Conservation (phyloP, 2,329 filamentous ascomycete species). For the Sclerotiophoma versabilis region DNA sequence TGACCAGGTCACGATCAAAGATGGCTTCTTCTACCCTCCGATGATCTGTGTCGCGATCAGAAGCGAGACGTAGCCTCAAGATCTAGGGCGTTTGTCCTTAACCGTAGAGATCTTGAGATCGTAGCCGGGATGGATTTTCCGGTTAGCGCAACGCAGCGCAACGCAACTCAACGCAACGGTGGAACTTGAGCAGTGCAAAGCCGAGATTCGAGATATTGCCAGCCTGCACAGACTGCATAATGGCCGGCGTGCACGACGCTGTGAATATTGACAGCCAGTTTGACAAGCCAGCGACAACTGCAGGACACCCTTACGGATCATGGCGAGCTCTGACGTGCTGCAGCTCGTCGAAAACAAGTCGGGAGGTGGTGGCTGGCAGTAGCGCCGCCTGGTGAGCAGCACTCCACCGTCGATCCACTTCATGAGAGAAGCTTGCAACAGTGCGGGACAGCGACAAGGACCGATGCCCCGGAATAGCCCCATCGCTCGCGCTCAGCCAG, state of each 20-base stretch:
- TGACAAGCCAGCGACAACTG: neutral
- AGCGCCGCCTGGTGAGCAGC: slow-evolving; percentile 9
- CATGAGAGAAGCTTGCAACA: slow-evolving; percentile 16
- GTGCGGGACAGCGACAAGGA: slow-evolving; percentile 14
- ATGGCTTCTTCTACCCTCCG: neutral
- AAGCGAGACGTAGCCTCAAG: neutral
- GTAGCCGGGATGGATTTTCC: neutral
- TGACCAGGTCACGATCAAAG: neutral
- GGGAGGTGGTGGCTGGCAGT: slow-evolving; percentile 15
- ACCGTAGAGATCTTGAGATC: slow-evolving; percentile 10
- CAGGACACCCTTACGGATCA: neutral
- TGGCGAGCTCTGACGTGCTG: neutral
- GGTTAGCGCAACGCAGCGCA: too few species aligned
- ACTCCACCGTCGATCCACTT: slow-evolving; percentile 19
- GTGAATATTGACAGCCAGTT: neutral
- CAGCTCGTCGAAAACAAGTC: slow-evolving; percentile 10
- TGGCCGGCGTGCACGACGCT: neutral
- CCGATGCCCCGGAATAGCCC: slow-evolving; percentile 13
- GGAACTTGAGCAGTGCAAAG: neutral
- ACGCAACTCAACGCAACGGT: too few species aligned
- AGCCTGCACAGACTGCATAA: neutral
- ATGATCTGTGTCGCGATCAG: neutral
- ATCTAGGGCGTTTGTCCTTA: neutral
- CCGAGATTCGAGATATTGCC: neutral
- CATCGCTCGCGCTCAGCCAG: slow-evolving; percentile 12